Evolutionary conservation across 345 rosid species (phyloP).

Genomic region (Hibiscus tridactylites): DNA sequence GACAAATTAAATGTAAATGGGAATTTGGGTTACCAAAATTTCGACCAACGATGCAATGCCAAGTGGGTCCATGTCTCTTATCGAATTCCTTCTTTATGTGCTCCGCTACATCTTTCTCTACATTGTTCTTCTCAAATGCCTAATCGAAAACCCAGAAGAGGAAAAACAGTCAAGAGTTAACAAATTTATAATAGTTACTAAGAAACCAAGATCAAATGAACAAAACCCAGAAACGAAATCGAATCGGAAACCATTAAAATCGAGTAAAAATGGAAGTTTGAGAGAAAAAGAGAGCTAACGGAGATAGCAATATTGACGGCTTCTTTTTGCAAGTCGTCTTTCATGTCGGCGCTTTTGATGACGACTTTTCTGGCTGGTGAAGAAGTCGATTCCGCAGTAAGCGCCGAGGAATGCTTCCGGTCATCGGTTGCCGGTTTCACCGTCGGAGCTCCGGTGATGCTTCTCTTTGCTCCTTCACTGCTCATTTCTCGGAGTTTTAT

Average conservation of each 20-base stretch:
- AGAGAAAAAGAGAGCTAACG: too few relatives aligned
- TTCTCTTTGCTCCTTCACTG: too few relatives aligned
- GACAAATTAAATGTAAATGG: neutral
- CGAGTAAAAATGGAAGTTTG: too few relatives aligned
- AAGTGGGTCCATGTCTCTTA: slow-evolving; percentile 37
- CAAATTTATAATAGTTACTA: neutral
- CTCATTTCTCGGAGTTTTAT: too few relatives aligned
- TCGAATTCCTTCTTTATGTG: slow-evolving; percentile 19
- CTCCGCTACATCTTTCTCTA: slow-evolving; percentile 98
- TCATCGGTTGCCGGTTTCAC: too few relatives aligned
- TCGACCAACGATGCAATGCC: slow-evolving; percentile 99
- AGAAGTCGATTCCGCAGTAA: too few relatives aligned
- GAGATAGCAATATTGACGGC: too few relatives aligned
- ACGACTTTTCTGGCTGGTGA: too few relatives aligned
- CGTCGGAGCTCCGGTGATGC: too few relatives aligned
- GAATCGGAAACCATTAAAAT: slow-evolving; percentile 3
- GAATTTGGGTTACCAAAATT: slow-evolving; percentile 66
- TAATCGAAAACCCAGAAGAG: slow-evolving; percentile 16
- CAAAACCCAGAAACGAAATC: neutral
- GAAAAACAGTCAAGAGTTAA: neutral
- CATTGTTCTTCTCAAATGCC: slow-evolving; percentile 77
- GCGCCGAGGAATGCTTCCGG: too few relatives aligned
- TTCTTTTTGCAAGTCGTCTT: too few relatives aligned
- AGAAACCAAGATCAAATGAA: neutral
- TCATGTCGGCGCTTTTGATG: too few relatives aligned